phyloP scores from a whole-genome alignment of 176 grass and related monocot species.

The Thinopyrum elongatum region DNA sequence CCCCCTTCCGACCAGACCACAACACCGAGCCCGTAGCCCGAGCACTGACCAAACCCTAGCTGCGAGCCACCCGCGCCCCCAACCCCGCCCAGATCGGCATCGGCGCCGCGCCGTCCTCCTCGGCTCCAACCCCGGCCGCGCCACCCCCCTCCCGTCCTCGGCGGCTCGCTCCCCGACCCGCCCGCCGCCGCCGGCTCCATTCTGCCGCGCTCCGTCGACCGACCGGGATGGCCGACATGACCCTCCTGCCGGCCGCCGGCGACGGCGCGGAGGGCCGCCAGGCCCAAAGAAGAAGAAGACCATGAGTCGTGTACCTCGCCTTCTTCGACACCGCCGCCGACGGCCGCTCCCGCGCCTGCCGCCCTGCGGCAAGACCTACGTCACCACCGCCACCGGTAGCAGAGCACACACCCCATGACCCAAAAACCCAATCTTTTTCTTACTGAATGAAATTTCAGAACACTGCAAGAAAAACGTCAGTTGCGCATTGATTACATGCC shows the following conservation, averaged over 20 bases:
- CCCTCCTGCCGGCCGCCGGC: constrained; percentile 38
- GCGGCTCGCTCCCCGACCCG: constrained; percentile 39
- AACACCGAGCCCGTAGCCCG: background rate
- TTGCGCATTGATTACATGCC: too few species aligned
- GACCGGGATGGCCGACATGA: constrained; percentile 66
- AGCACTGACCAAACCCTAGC: background rate
- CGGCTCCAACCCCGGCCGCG: constrained; percentile 21
- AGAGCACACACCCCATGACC: too few species aligned
- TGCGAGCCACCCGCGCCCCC: background rate
- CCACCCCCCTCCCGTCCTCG: background rate
- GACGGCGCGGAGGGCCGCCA: constrained; percentile 10
- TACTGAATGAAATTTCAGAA: too few species aligned
- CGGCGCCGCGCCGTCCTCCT: background rate
- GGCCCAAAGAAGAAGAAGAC: constrained; percentile 78
- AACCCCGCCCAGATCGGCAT: background rate
- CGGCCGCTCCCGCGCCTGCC: constrained; percentile 74
- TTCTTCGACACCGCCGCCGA: constrained; percentile 85
- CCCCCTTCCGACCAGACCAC: background rate
- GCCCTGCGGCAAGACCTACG: constrained; percentile 85
- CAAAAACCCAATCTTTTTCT: too few species aligned
- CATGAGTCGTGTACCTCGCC: constrained; percentile 82
- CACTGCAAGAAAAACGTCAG: too few species aligned
- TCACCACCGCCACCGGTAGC: constrained; percentile 82
- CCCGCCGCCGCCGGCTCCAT: background rate
- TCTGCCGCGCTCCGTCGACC: background rate